Percentiles rank a stretch among this genome's conserved stretches.
Conservation (phyloP, 2,329 filamentous ascomycete species). For the Colletotrichum orchidophilum region DNA sequence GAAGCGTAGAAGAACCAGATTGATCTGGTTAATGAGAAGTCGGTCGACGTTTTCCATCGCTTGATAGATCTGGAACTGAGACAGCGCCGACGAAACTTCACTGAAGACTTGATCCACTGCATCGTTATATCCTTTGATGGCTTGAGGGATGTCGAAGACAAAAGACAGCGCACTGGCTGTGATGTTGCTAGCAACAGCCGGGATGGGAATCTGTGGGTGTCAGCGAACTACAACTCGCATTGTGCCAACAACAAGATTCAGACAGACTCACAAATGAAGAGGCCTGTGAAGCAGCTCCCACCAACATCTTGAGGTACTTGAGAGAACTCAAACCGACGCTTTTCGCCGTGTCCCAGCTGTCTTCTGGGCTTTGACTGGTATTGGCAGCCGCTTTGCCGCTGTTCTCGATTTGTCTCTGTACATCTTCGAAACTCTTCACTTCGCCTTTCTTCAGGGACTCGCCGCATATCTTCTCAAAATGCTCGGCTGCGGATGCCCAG, state of each 20-base stretch:
- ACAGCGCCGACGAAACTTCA: background rate
- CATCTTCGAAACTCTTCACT: background rate
- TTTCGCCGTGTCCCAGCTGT: background rate
- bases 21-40: background rate
- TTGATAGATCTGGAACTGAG: constrained; percentile 2
- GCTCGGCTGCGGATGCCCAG: background rate
- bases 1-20: background rate
- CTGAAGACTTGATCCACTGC: background rate
- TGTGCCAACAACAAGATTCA: background rate
- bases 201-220: background rate
- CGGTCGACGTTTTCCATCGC: background rate
- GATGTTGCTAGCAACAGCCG: background rate
- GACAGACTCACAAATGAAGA: background rate
- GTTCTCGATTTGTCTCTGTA: background rate
- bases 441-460: background rate
- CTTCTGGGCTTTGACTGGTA: background rate
- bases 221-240: background rate
- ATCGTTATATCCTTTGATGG: background rate
- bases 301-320: background rate
- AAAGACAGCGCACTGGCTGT: background rate
- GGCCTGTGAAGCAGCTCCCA: background rate
- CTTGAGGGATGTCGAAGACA: background rate
- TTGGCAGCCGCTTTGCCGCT: background rate
- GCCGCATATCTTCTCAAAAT: background rate
- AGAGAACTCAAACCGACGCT: background rate